Base-by-base conservation (phyloP, 2,329 filamentous ascomycete species). In the Penicillium sp. region DNA sequence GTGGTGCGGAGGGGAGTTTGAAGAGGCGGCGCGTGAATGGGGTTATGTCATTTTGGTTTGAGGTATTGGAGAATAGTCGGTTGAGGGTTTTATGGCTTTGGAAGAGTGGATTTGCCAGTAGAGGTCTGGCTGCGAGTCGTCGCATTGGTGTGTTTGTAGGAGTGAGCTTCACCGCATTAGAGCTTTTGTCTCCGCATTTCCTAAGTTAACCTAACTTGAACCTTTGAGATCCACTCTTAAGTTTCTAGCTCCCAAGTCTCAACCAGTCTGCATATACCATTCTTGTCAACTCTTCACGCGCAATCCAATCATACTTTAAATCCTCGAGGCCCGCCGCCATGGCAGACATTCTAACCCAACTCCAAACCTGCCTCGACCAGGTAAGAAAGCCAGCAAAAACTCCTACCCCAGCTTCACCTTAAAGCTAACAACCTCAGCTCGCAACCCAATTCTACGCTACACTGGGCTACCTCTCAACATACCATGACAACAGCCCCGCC, bases 371-470 rank as follows among this genome's bases (percentile, higher is more conserved):
- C 63, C 75, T 81, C 39, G 78, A 81, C 63, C 79, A 81, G 64
- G 78, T 78, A 69, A 45, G 39, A 54, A n/a, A 35, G 19, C 21
- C 37, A 25, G 25, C 35, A 23, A 26, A 27, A 26, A 46, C 44
- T n/a, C 42, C 53, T 35, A 51, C 26, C 37, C 23, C 21, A 55
- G 23, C 44, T 45, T 54, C 61, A 37, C 26, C 11, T 10, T 4
- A 25, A 25, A 49, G 43, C 54, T 50, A 46, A 46, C 29, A 49
- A 42, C 45, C 31, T 51, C 43, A 80, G 76, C 76, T 81, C 31
- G 77, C 78, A 66, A 81, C 78, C 48, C 79, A 81, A 73, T 80
- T 80, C 75, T 81, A 80, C 69, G 78, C 79, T 54, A 80, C 78
- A 31, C 70, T 81, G 55, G 75, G 76, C 69, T 81, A 81, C 66